Percentiles rank a stretch among this genome's conserved stretches.
Conservation (phyloP, 1,284 basidiomycete species). For the Omphalotus olearius region DNA sequence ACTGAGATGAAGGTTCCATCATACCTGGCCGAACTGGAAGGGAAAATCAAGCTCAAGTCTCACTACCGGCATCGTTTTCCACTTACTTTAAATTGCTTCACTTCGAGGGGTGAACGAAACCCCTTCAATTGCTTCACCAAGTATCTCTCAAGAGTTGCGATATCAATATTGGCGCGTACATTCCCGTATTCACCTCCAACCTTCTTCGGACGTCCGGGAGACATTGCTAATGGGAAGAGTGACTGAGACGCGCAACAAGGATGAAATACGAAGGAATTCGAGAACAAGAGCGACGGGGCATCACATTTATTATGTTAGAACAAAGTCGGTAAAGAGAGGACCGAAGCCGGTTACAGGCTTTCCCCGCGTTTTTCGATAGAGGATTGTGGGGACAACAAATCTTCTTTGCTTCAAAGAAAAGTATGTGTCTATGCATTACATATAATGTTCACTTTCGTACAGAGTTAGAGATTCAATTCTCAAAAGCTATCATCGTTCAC, state of each 20-base stretch:
- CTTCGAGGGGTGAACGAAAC: conserved; percentile 65
- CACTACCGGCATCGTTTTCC: conserved; percentile 10
- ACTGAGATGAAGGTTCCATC: conserved; percentile 12
- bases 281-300: too few relatives aligned
- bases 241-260: too few relatives aligned
- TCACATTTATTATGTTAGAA: too few relatives aligned
- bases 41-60: conserved; percentile 5
- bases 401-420: too few relatives aligned
- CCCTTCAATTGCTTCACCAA: conserved; percentile 53
- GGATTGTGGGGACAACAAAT: too few relatives aligned
- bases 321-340: too few relatives aligned
- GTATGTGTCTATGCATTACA: too few relatives aligned
- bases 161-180: conserved; percentile 69
- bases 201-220: conserved; percentile 14
- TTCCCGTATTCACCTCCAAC: conserved; percentile 73
- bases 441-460: too few relatives aligned
- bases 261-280: too few relatives aligned
- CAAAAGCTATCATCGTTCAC: conserved; percentile 1
- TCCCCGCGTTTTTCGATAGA: too few relatives aligned
- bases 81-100: conserved; percentile 91
- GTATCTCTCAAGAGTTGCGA: conserved; percentile 65
- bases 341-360: too few relatives aligned
- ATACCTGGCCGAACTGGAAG: conserved; percentile 75
- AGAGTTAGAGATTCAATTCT: background rate
- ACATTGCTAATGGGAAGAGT: too few relatives aligned